Evolutionary conservation across 805 yeast species (phyloP), one percentile per base, ranked within the genome.

Genomic region (Metschnikowia cerradonensis): DNA sequence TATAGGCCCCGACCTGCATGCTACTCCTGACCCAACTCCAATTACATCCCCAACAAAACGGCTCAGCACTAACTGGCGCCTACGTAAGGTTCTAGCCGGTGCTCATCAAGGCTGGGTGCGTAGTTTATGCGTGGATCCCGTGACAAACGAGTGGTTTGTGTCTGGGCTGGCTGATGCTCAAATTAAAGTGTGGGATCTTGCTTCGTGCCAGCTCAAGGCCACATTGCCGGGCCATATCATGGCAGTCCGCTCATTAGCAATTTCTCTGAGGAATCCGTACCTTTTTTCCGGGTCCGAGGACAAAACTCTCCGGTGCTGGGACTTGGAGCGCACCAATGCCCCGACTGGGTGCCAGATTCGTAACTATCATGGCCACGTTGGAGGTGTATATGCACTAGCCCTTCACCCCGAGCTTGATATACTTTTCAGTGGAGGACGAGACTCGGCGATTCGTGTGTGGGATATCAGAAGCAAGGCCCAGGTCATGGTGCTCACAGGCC

Each of bases 91-190:
- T 3, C 75, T 92, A 0, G 82, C 88, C 1, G 75, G 76, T 3
- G 98, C 98, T 3, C 99, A 94, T 65, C 77, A 80, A 37, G 99
- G 99, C 0, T 91, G 97, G 91, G 90, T 94, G 0, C 76, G 96
- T 42, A 78, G 88, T n/a, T 71, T 90, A 2, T 77, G 85, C 6
- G 79, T 88, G 17, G 98, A 94, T 53, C 96, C 96, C 0, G 65
- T 72, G 11, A 86, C 86, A 32, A 90, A 90, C 64, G 80, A 84
- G 57, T 94, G 94, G 89, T 92, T 89, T 69, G 96, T 86, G 6
- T 84, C 97, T 0, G 99, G 98, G 0, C 84, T 96, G 3, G 80
- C 86, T 4, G 99, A 94, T 63, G 75, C 89, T 2, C 88, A 96
- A 0, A 88, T 94, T 55, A 91, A 91, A 59, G 75, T 92, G 2